Base-by-base conservation (phyloP, 495 filamentous ascomycete genomes). In the Hypoxylon rickii region DNA sequence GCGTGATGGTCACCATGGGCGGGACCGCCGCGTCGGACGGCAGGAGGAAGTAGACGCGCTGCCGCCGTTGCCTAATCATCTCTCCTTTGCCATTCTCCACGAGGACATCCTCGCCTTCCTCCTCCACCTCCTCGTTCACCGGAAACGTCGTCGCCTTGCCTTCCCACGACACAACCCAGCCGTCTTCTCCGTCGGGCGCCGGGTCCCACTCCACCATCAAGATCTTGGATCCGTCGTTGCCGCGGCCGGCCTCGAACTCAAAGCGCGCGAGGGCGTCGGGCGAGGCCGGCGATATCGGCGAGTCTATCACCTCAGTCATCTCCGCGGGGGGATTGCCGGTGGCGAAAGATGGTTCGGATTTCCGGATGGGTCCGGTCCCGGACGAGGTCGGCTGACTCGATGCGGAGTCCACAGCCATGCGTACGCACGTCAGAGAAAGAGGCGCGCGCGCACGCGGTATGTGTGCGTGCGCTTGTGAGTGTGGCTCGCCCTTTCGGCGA, bases 151-250 rank as follows among this genome's bases (percentile, higher is more conserved):
- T 77, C 18, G 75, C 77, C 69, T 92, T 92, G 8, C 87, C 83
- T 43, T 87, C 79, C 89, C 89, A 92, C 5, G 82, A 82, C 7
- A 95, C 83, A 33, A 86, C 80, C 89, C 90, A 93, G 31, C 82
- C 46, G 29, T 74, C 64, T 61, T 72, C 55, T 24, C 63, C 67
- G 11, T 70, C 53, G 17, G 78, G 72, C 24, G 83, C 77, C 26
- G 85, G 84, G 58, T 89, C 84, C 89, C 89, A 92, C 56, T 92
- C 88, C 8, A 92, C 81, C 87, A 92, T 90, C 40, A 92, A 67
- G 39, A 95, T 86, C 73, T 93, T 93, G 22, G 87, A 91, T 7
- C 89, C 90, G 31, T 92, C 89, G 59, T 89, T 89, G 1, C 79
- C 86, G 58, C 83, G 83, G 34, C 86, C 88, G 3, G 85, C 76